Conservation (phyloP, 1,139 yeast genomes). For the Hemisphaericaspora subhashii region DNA sequence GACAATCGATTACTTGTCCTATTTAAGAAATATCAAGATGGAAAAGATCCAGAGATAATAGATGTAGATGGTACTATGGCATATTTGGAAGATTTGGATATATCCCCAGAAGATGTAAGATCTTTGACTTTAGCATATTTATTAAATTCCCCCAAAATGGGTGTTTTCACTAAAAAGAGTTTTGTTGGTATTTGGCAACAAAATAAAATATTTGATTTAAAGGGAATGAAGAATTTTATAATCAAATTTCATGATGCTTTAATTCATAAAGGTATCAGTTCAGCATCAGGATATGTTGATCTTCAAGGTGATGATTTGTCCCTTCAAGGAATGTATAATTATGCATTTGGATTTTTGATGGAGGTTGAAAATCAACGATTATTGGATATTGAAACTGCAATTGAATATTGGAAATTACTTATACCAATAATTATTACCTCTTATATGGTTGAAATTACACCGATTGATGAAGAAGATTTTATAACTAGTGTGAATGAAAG, state of each 20-base stretch:
- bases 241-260: constrained; percentile 35
- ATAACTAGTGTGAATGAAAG: constrained; percentile 18
- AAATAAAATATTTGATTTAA: constrained; percentile 35
- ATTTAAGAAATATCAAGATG: constrained; percentile 35
- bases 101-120: constrained; percentile 70
- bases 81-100: constrained; percentile 63
- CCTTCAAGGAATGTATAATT: constrained; percentile 62
- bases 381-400: constrained; percentile 63
- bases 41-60: constrained; percentile 28
- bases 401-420: constrained; percentile 76
- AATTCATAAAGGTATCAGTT: constrained; percentile 24
- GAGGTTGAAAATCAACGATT: constrained; percentile 58
- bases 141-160: constrained; percentile 65
- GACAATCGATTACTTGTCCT: constrained; percentile 22
- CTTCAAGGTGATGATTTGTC: constrained; percentile 21
- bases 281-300: constrained; percentile 9
- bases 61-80: constrained; percentile 77
- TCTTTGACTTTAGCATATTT: constrained; percentile 72
- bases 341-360: constrained; percentile 66
- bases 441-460: constrained; percentile 8
- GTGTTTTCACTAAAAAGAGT: constrained; percentile 49
- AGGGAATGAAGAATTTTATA: constrained; percentile 51
- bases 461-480: constrained; percentile 4
- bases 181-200: constrained; percentile 61
- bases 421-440: constrained; percentile 32